Evolutionary conservation across 768 basidiomycete species (phyloP).

Genomic region (Termitomyces sp.): DNA sequence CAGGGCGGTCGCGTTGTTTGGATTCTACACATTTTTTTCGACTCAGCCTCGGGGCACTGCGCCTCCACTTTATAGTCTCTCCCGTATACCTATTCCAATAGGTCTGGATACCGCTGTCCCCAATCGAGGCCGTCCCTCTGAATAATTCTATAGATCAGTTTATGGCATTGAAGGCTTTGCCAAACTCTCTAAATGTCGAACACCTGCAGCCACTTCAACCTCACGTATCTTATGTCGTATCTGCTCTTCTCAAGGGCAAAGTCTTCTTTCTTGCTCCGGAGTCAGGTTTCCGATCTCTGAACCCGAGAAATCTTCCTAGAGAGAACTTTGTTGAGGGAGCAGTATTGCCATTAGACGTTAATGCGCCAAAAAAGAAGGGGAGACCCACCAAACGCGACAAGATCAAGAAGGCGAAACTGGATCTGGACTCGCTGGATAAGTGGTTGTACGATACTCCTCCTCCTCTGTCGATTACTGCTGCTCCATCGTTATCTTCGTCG

Average conservation of each 20-base stretch:
- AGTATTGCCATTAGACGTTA: slow-evolving; percentile 15
- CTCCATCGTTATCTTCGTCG: background rate
- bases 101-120: slow-evolving; percentile 31
- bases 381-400: slow-evolving; percentile 60
- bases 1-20: slow-evolving; percentile 61
- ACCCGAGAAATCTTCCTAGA: slow-evolving; percentile 63
- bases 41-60: slow-evolving; percentile 57
- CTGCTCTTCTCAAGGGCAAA: slow-evolving; percentile 37
- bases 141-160: slow-evolving; percentile 45
- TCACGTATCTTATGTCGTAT: slow-evolving; percentile 43
- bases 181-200: slow-evolving; percentile 34
- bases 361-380: slow-evolving; percentile 47
- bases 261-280: slow-evolving; percentile 59
- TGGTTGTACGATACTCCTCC: slow-evolving; percentile 36
- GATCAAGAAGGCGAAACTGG: slow-evolving; percentile 44
- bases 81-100: slow-evolving; percentile 55
- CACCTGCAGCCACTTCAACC: slow-evolving; percentile 42
- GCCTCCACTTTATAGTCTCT: slow-evolving; percentile 42
- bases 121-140: background rate
- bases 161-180: slow-evolving; percentile 40
- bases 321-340: slow-evolving; percentile 49
- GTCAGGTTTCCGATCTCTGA: slow-evolving; percentile 42
- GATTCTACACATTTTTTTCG: slow-evolving; percentile 60
- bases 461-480: background rate
- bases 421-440: slow-evolving; percentile 41